Percentiles rank a stretch among this genome's conserved stretches.
Evolutionary conservation across 148 eudicot species (phyloP).

Genomic region (Chenopodium formosanum): DNA sequence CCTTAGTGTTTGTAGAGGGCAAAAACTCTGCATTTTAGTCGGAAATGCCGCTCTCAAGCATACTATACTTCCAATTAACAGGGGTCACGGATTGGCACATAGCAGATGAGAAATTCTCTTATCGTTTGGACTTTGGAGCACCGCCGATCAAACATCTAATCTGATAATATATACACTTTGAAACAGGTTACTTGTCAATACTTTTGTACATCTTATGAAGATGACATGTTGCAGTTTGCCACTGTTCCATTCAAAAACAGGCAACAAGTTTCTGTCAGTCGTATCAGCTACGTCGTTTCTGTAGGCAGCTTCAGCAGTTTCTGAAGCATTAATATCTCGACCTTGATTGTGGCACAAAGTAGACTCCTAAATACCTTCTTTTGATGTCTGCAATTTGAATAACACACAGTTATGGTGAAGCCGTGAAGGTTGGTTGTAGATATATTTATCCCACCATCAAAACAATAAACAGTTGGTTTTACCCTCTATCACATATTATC

Average conservation of each 20-base stretch:
- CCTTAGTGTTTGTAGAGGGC: background rate
- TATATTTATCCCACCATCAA: background rate
- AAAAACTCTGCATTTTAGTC: slow-evolving; percentile 1
- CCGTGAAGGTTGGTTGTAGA: background rate
- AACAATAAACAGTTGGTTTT: background rate
- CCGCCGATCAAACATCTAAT: background rate
- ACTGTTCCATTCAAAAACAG: background rate
- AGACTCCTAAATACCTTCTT: slow-evolving; percentile 29
- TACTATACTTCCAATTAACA: background rate
- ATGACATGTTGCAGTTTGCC: slow-evolving; percentile 11
- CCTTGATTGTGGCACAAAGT: slow-evolving; percentile 27
- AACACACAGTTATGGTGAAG: background rate
- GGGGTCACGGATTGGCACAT: background rate
- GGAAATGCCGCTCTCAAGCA: background rate
- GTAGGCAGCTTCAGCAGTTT: slow-evolving; percentile 19
- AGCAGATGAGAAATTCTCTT: background rate
- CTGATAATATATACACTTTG: background rate
- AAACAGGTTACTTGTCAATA: background rate
- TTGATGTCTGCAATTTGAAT: slow-evolving; percentile 33
- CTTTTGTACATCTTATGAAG: background rate
- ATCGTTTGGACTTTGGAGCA: background rate
- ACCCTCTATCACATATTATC: background rate
- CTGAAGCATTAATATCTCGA: slow-evolving; percentile 29
- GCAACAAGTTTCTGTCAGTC: slow-evolving; percentile 36
- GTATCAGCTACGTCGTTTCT: slow-evolving; percentile 31